A percentile compares a stretch with the other conserved stretches of the same genome.
phyloP scores from a whole-genome alignment of 169 alveolate species.

The Eimeria sp. region DNA sequence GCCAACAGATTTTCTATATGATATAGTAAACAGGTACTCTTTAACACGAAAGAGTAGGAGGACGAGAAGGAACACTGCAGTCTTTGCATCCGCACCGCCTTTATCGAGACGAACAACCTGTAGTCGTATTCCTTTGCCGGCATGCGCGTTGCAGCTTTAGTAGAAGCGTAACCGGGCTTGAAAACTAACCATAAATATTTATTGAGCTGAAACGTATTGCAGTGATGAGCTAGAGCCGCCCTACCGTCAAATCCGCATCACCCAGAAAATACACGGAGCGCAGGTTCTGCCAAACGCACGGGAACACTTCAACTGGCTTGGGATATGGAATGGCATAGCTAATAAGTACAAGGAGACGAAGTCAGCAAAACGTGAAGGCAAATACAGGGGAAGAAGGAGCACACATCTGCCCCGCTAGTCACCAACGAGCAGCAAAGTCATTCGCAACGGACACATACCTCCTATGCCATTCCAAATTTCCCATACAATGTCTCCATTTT shows the following conservation, averaged over 20 bases:
- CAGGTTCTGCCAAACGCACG: not conserved
- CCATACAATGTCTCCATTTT: not conserved
- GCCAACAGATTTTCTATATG: not conserved
- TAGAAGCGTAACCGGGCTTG: not conserved
- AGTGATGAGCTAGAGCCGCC: not conserved
- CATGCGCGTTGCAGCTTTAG: not conserved
- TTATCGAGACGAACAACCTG: not conserved
- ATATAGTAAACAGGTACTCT: not conserved
- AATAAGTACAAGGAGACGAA: not conserved
- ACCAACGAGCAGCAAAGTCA: not conserved
- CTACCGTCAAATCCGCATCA: not conserved
- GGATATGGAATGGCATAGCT: not conserved
- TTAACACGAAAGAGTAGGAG: not conserved
- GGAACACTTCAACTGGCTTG: not conserved
- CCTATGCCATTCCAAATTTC: not conserved
- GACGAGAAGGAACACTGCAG: not conserved
- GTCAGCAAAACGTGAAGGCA: not conserved
- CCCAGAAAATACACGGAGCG: not conserved
- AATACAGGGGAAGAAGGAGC: not conserved
- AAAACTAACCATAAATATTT: not conserved
- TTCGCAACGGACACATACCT: not conserved
- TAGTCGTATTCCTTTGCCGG: not conserved
- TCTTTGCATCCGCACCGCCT: not conserved
- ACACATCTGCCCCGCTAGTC: not conserved
- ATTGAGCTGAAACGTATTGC: not conserved